A percentile compares a stretch with the other conserved stretches of the same genome.
phyloP scores from a whole-genome alignment of 2,329 filamentous ascomycete genomes.

The Macrophomina phaseolina region DNA sequence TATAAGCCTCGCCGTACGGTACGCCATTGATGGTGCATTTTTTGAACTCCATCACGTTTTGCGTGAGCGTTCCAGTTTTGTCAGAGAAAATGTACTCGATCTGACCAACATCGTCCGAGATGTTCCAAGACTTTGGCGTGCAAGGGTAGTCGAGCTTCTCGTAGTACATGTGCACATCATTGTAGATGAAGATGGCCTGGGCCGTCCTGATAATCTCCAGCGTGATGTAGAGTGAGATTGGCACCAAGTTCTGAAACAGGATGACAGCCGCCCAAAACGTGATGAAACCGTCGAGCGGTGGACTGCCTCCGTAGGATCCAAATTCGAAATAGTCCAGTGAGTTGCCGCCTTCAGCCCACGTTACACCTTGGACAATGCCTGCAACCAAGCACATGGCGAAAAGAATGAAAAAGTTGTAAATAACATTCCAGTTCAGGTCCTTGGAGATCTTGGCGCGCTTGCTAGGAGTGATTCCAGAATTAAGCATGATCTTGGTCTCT shows the following conservation, averaged over 20 bases:
- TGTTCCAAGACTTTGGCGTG: conserved; percentile 98
- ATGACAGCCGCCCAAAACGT: conserved; percentile 96
- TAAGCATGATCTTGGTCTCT: conserved; percentile 99
- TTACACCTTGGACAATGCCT: conserved; percentile 81
- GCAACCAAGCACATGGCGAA: conserved; percentile 87
- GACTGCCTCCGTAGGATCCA: conserved; percentile 75
- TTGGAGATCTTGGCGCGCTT: conserved; percentile 91
- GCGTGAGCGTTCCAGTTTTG: conserved; percentile 88
- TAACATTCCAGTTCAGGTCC: conserved; percentile 95
- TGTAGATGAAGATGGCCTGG: conserved; percentile 97
- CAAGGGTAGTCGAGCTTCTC: conserved; percentile 92
- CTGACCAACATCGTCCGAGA: conserved; percentile 95
- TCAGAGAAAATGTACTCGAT: conserved; percentile 99
- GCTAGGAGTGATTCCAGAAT: conserved; percentile 91
- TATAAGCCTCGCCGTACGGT: conserved; percentile 96
- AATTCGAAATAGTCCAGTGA: conserved; percentile 85
- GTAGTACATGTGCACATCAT: conserved; percentile 96
- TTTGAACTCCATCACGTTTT: conserved; percentile 99
- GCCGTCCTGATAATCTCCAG: conserved; percentile 92
- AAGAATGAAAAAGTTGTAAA: conserved; percentile 93
- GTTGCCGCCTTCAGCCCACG: conserved; percentile 76
- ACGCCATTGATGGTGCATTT: conserved; percentile 97
- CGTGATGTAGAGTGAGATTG: conserved; percentile 96
- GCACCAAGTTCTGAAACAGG: conserved; percentile 97
- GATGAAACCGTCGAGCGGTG: conserved; percentile 85